phyloP scores from a whole-genome alignment of 129 eudicot genomes.

The Escallonia rubra region DNA sequence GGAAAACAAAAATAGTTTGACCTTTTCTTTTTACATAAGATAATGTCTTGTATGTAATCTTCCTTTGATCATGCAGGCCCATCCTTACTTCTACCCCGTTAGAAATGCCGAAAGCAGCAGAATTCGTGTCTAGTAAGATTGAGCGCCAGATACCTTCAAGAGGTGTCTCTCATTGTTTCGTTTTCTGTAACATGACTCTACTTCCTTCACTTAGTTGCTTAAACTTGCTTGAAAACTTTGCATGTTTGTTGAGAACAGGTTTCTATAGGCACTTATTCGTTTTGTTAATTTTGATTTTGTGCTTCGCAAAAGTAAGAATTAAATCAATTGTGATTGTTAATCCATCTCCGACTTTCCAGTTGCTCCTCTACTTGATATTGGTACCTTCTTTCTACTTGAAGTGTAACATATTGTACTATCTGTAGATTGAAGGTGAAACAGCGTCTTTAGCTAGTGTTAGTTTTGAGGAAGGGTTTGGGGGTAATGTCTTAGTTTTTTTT shows the following conservation, averaged over 20 bases:
- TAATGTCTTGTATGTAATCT: no score
- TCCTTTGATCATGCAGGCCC: conserved; percentile 53
- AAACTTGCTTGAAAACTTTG: background rate
- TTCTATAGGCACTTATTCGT: background rate
- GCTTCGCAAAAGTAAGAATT: background rate
- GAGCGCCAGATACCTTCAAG: background rate
- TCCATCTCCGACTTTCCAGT: background rate
- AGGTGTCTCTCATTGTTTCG: background rate
- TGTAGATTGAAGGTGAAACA: no score
- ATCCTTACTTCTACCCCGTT: conserved; percentile 76
- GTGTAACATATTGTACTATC: no score
- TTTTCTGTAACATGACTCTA: conserved; percentile 3
- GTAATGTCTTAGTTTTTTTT: no score
- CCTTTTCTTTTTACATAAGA: no score
- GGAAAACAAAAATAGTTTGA: no score
- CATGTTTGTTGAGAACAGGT: background rate
- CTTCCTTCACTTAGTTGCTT: background rate
- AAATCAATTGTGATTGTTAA: background rate
- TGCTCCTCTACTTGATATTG: background rate
- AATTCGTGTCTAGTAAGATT: conserved; percentile 45
- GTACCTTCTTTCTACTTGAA: background rate
- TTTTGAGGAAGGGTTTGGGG: no score
- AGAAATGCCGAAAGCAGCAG: conserved; percentile 89
- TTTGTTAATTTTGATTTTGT: background rate
- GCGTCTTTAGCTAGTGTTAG: no score